Evolutionary conservation across 805 yeast species (phyloP), one percentile per base, ranked within the genome.

Genomic region (Metschnikowia proteae): DNA sequence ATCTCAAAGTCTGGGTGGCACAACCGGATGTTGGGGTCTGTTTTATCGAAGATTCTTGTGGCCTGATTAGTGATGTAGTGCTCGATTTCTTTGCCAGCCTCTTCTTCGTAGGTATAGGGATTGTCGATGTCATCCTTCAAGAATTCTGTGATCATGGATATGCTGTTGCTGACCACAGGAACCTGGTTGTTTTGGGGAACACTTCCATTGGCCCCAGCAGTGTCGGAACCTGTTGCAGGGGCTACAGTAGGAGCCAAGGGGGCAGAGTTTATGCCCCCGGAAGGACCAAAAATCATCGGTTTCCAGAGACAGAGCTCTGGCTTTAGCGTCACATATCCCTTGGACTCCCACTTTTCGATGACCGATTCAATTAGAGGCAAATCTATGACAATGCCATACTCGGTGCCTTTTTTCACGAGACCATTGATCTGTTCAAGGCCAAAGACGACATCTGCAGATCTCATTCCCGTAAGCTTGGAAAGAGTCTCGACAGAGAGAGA

Each of bases 271-370:
- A 88, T 83, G 10, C 96, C 96, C 23, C 94, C 89, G 0, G 91
- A 84, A 0, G 94, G 92, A 0, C 96, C 96, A 58, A 82, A 77
- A n/a, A 87, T 76, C 66, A 87, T 76, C 1, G 91, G 90, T 57
- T 85, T 86, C 96, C 96, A 89, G 10, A 88, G 53, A 10, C 89
- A 67, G 37, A 74, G 73, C 0, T 70, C 67, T 3, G 81, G 76
- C 38, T 82, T 73, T n/a, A 88, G 56, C 30, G 61, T 62, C 11
- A 74, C 74, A 51, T 83, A 81, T 0, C 68, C 66, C 56, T 84
- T 87, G 3, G 63, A 45, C 46, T 78, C 75, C 86, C 88, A 83
- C 26, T 71, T 67, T 0, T 45, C 45, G 3, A 84, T 71, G 0
- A 75, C 68, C 10, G 55, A 47, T 27, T 75, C 65, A 4, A 88